phyloP scores from a whole-genome alignment of 2,329 filamentous ascomycete species.

The Colletotrichum simmondsii region DNA sequence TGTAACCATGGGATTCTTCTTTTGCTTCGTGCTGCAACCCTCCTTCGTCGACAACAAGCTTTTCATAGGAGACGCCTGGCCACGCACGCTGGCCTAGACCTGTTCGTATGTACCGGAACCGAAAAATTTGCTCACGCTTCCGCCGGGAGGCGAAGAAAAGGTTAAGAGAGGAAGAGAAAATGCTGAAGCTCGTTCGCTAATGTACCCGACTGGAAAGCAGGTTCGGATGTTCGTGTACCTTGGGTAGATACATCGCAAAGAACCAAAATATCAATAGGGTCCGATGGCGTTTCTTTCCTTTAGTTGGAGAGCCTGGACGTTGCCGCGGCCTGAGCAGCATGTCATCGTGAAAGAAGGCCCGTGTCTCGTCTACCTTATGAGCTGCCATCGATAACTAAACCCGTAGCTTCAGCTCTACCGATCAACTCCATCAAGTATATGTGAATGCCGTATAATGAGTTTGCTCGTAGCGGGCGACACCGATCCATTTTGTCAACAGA shows the following conservation, averaged over 20 bases:
- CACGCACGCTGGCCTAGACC: background rate
- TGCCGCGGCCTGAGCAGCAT: background rate
- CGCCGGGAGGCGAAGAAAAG: background rate
- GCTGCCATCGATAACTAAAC: background rate
- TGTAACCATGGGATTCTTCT: background rate
- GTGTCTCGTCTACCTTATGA: background rate
- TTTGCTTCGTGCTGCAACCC: background rate
- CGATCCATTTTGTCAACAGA: background rate
- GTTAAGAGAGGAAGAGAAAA: background rate
- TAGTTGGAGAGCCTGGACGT: background rate
- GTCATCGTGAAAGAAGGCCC: background rate
- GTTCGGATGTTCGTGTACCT: background rate
- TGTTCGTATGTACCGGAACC: background rate
- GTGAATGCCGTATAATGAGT: background rate
- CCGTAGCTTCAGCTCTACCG: background rate
- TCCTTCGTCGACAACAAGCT: background rate
- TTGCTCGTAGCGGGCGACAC: background rate
- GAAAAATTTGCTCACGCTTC: background rate
- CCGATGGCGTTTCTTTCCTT: background rate
- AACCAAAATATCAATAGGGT: conserved; percentile 16
- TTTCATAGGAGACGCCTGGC: background rate
- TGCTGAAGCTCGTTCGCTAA: background rate
- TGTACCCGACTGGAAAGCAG: background rate
- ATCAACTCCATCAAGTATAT: background rate
- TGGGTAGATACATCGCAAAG: background rate